Evolutionary conservation across 2,329 filamentous ascomycete species (phyloP), one percentile per base, ranked within the genome.

Genomic region (Sporothrix variecibatus): DNA sequence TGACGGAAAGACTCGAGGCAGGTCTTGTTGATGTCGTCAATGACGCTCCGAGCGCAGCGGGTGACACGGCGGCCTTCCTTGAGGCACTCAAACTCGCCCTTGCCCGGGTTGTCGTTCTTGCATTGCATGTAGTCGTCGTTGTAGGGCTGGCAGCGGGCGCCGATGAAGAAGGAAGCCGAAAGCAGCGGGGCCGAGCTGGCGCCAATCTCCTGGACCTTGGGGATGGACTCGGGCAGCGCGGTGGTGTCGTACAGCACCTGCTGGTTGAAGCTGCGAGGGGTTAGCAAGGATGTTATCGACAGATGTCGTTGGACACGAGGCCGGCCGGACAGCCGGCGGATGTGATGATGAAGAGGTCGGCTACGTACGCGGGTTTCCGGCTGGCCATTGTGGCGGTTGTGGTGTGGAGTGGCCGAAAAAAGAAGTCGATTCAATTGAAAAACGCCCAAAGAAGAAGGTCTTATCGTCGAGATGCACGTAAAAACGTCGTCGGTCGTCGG

Each of bases 121-220:
- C 96, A 99, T 87, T 97, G 93, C 95, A 99, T 99, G 86, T 93
- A 99, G 86, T 99, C 96, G 87, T 99, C 96, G 85, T 98, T 98
- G 88, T 95, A 99, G 74, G 93, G 87, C 83, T 90, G 92, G 91
- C 96, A 99, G 81, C 95, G 92, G 78, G 94, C 95, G 77, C 96
- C 96, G 82, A 99, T 99, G 84, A 98, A 99, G 89, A 93, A 99
- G 71, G 94, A 91, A 43, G 96, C 96, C 77, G 94, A 97, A 75
- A 97, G 87, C 62, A 99, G 89, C 73, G 96, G 96, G 53, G 95
- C 96, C 74, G 95, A 98, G 81, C 92, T 97, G 81, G 94, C 90
- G 81, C 96, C 96, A 78, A 99, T 90, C 86, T 99, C 96, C 84
- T 93, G 89, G 83, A 99, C 96, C 82, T 94, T 91, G 80, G 96